Evolutionary conservation across 495 filamentous ascomycete species (phyloP), one percentile per base, ranked within the genome.

Genomic region (Aspergillus coremiiformis): DNA sequence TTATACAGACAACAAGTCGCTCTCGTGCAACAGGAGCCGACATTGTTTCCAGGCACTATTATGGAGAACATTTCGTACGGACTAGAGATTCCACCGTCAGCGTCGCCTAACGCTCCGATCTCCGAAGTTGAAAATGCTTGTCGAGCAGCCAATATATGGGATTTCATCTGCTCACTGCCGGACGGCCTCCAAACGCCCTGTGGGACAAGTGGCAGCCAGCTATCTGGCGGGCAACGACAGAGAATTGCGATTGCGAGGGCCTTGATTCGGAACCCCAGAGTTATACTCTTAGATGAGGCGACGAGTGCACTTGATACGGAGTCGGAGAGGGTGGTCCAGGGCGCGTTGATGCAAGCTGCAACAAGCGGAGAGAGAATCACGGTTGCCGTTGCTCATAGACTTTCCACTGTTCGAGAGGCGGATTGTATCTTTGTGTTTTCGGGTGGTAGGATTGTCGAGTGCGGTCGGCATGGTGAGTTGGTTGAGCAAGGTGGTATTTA

Each of bases 231-330:
- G 0, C 77, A 81, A 53, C 57, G 65, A 29, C 78, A 81, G 46
- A 69, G 75, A 21, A 63, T 79, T 49, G 75, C 71, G 44, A 68
- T 81, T 17, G 75, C 77, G 3, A 65, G 78, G n/a, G 75, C 74
- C 0, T 62, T 81, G 20, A 48, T 81, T 3, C 63, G 68, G 1
- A 65, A 72, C 6, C 73, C 72, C 8, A 57, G 57, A 6, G 60
- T 79, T 5, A 61, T 82, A 12, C 43, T 84, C 4, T 55, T 84
- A 0, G 81, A 84, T 56, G 81, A 84, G 56, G 78, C 81, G 4
- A 84, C 81, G 5, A 66, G 65, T 15, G 78, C 80, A 0, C 59
- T 89, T 15, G 84, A 84, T 57, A 65, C 78, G 0, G 62, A 76
- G 51, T 66, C 61, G 0, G 74, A 79, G 52, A 58, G 58, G 30